Evolutionary conservation across 1,284 basidiomycete genomes (phyloP).

Genomic region (Hemileia vastatrix): DNA sequence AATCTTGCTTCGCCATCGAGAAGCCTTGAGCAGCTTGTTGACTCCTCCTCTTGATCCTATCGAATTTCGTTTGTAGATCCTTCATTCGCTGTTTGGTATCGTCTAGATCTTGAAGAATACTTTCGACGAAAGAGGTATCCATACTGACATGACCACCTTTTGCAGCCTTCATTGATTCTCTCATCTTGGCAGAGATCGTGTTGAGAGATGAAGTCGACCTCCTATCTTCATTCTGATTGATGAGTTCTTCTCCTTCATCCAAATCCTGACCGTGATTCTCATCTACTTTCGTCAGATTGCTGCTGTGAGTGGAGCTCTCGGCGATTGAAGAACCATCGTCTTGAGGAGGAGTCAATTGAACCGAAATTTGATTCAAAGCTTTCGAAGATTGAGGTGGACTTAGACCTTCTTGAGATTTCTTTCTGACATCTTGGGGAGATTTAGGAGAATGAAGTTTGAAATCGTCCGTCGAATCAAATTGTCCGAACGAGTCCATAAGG

Average conservation of each 20-base stretch:
- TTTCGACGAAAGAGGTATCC: conserved; percentile 63
- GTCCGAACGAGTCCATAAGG: conserved; percentile 45
- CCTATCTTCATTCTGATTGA: conserved; percentile 13
- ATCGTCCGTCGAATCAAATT: conserved; percentile 31
- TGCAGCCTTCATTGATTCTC: conserved; percentile 57
- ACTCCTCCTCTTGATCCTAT: conserved; percentile 78
- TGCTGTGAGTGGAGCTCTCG: neutral
- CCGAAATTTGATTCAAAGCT: too few relatives aligned
- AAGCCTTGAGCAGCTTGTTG: conserved; percentile 86
- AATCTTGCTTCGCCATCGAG: conserved; percentile 82
- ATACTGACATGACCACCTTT: conserved; percentile 57
- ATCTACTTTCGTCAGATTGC: neutral
- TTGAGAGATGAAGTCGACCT: conserved; percentile 22
- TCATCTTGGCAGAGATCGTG: too few relatives aligned
- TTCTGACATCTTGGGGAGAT: neutral
- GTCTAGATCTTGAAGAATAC: conserved; percentile 61
- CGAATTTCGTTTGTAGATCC: conserved; percentile 65
- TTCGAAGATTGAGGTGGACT: conserved; percentile 29
- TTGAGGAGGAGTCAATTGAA: conserved; percentile 1
- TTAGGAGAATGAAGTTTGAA: conserved; percentile 21
- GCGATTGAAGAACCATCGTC: neutral
- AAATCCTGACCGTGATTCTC: conserved; percentile 2
- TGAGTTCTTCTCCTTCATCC: conserved; percentile 1
- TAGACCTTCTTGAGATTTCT: conserved; percentile 27
- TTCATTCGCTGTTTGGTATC: conserved; percentile 56